These are phyloP conservation scores for Suillus fuscotomentosus DNA, from an alignment of 768 basidiomycete species.

Conservation along the genomic window DNA sequence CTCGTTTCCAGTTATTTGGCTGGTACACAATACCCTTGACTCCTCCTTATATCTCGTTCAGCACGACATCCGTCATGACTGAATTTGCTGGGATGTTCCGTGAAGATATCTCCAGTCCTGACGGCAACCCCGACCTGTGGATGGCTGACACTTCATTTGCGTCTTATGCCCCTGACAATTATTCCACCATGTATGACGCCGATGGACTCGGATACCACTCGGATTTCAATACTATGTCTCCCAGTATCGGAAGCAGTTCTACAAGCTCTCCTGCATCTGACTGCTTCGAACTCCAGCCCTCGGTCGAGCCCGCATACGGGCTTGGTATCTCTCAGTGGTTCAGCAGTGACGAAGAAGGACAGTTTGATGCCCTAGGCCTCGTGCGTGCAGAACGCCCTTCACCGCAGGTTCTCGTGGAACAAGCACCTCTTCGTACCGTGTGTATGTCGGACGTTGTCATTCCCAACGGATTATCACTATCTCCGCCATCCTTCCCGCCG, in stretches of 20 bases:
- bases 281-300: slow-evolving; percentile 3
- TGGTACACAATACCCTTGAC: background rate
- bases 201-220: background rate
- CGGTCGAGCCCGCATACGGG: background rate
- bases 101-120: background rate
- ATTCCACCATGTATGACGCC: background rate
- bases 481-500: too few relatives aligned
- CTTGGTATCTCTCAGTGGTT: background rate
- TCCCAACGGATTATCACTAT: background rate
- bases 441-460: slow-evolving; percentile 22
- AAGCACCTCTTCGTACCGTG: slow-evolving; percentile 19
- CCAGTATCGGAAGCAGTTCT: slow-evolving; percentile 2
- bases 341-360: background rate
- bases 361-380: background rate
- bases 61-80: background rate
- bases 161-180: background rate
- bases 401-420: background rate
- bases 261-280: background rate
- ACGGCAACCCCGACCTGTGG: background rate
- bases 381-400: background rate
- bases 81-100: background rate
- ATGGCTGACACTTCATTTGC: background rate
- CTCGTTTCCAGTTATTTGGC: background rate
- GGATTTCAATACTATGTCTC: slow-evolving; percentile 7
- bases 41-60: background rate